Percentiles rank a stretch among this genome's conserved stretches.
Conservation (phyloP, 352 stramenopile species). For the Phytopythium cucurbitacearum region DNA sequence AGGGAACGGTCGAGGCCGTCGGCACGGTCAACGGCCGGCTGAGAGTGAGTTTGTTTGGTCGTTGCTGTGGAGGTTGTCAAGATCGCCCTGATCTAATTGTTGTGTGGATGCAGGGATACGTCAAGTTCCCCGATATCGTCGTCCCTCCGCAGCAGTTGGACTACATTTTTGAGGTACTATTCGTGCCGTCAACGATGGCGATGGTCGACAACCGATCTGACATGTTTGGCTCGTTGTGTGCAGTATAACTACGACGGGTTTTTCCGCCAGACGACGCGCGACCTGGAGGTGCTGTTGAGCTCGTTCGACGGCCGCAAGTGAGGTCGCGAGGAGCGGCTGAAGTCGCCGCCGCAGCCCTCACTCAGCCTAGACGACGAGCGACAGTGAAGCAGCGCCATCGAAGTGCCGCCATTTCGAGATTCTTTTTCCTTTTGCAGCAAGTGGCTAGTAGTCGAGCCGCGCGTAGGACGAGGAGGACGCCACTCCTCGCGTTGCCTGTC, state of each 20-base stretch:
- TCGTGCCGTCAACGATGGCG: background rate
- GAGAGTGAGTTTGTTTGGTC: slow-evolving; percentile 30
- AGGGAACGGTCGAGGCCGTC: slow-evolving; percentile 65
- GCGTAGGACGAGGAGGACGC: too few relatives aligned
- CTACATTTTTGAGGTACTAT: slow-evolving; percentile 86
- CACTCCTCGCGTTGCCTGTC: too few relatives aligned
- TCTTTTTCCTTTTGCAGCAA: slow-evolving; percentile 2
- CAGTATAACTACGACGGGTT: slow-evolving; percentile 86
- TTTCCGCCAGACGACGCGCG: slow-evolving; percentile 72
- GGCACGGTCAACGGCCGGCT: slow-evolving; percentile 57
- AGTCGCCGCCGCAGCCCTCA: background rate
- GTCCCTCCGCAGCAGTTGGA: slow-evolving; percentile 76
- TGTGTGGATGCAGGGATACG: slow-evolving; percentile 45
- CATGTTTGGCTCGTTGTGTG: slow-evolving; percentile 8
- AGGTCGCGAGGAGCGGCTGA: slow-evolving; percentile 9
- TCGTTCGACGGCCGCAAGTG: slow-evolving; percentile 43
- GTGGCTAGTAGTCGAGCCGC: background rate
- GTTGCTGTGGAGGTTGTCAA: background rate
- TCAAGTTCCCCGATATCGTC: slow-evolving; percentile 59
- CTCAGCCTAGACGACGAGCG: background rate
- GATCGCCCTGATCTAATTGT: background rate
- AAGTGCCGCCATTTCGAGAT: background rate
- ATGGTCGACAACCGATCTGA: slow-evolving; percentile 9
- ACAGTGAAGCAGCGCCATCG: too few relatives aligned
- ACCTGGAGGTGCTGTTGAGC: slow-evolving; percentile 57